Evolutionary conservation across 495 filamentous ascomycete species (phyloP), one percentile per base, ranked within the genome.

Genomic region (Tetracladium marchalianum): DNA sequence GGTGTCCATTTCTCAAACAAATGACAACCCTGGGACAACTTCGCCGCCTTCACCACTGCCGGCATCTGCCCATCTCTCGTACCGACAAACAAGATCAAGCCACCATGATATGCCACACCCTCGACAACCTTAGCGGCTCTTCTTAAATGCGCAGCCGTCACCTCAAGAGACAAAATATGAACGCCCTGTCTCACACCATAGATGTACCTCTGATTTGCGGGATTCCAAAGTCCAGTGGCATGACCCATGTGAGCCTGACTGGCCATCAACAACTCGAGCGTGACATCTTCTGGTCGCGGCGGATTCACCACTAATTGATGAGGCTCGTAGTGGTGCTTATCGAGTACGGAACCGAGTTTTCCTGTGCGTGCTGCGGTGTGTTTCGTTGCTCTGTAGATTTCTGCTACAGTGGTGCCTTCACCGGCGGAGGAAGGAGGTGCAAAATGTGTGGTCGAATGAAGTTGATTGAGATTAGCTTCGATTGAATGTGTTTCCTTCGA

Each of bases 1-100:
- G 92, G 87, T 49, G 79, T 88, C 92, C 92, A 99, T 53, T 87
- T 80, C 57, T 90, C 85, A 59, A 95, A 99, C 15, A 97, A 65
- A 67, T 97, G 90, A 58, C 84, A 97, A 0, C 77, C 87, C 39
- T 73, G 69, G 0, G 89, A 80, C 39, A 93, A 64, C 62, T 83
- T 62, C 2, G 92, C 90, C 1, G 90, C 89, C 24, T 77, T 73
- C 24, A 94, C 86, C 1, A 97, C 87, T 38, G 74, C 67, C 31
- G 77, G 66, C 55, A 81, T 82, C 51, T 95, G 90, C 11, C 86
- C 89, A 31, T 69, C 66, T 10, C 92, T 76, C 0, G 83, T 95
- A 31, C 92, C 92, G 1, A 88, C 90, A 59, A 97, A 97, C 17
- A 98, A 75, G 39, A 96, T 83, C 35, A 93, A 60, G 0, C 92